Percentiles rank a stretch among this genome's conserved stretches.
Evolutionary conservation across 1,284 basidiomycete genomes (phyloP).

Genomic region (Fomitopsis schrenkii): DNA sequence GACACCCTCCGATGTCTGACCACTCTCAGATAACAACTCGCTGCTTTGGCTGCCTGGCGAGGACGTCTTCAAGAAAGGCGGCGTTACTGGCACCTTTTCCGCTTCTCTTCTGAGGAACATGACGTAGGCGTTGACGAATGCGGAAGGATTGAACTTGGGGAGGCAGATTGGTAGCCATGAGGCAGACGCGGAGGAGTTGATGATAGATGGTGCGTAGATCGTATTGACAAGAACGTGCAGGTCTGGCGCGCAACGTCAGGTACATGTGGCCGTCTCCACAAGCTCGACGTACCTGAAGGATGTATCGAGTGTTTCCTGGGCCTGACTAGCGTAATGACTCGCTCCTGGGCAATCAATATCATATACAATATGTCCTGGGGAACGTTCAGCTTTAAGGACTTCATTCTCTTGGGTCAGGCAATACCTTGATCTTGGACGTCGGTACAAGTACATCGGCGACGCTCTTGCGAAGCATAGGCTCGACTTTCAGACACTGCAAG

Average conservation of each 20-base stretch:
- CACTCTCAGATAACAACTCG: neutral
- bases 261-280: neutral
- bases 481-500: conserved; percentile 76
- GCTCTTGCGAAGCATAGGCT: conserved; percentile 62
- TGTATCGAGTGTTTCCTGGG: conserved; percentile 94
- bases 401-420: neutral
- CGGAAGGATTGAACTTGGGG: conserved; percentile 88
- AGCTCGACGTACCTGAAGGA: conserved; percentile 64
- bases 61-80: neutral
- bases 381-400: neutral
- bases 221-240: conserved; percentile 87
- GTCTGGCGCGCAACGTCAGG: conserved; percentile 44
- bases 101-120: conserved; percentile 51
- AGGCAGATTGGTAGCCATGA: conserved; percentile 96
- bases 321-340: conserved; percentile 84
- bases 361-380: conserved; percentile 86
- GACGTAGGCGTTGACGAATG: conserved; percentile 93
- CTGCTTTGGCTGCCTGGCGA: neutral
- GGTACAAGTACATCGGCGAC: conserved; percentile 78
- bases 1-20: neutral
- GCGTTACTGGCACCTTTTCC: neutral
- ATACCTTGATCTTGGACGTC: conserved; percentile 73
- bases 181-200: conserved; percentile 71
- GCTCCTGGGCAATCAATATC: conserved; percentile 74
- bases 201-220: conserved; percentile 63